These are phyloP conservation scores for Castanea mollissima DNA, from an alignment of 306 rosid species.

Conservation along the genomic window DNA sequence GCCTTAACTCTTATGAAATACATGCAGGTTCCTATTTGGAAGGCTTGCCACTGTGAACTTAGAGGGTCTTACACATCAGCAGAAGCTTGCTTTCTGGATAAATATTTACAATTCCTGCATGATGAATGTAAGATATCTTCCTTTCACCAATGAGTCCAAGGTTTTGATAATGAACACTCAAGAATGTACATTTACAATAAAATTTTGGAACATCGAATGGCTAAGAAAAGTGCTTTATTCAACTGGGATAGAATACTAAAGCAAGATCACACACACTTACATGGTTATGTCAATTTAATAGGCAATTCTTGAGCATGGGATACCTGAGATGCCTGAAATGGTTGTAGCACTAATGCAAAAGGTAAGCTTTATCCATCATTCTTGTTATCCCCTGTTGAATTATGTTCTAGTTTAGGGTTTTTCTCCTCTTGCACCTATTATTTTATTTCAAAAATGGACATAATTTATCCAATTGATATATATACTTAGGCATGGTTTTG, in stretches of 20 bases:
- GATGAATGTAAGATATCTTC: constrained; percentile 61
- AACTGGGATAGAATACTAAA: neutral
- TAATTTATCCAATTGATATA: neutral
- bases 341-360: constrained; percentile 88
- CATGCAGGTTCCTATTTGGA: constrained; percentile 64
- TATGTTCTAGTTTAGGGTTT: neutral
- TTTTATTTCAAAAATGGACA: neutral
- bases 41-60: constrained; percentile 74
- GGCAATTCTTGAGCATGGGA: constrained; percentile 84
- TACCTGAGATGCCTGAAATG: constrained; percentile 92
- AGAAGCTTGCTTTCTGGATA: constrained; percentile 98
- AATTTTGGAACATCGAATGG: neutral
- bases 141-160: constrained; percentile 6
- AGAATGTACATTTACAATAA: neutral
- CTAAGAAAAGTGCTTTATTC: neutral
- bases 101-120: constrained; percentile 88
- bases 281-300: constrained; percentile 33
- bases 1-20: neutral
- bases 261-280: neutral
- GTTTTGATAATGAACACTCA: neutral
- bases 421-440: neutral
- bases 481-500: neutral
- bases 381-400: neutral
- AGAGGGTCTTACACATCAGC: constrained; percentile 83
- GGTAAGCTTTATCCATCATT: constrained; percentile 44